These are phyloP conservation scores for Calonectria hawksworthii DNA, from an alignment of 2,329 filamentous ascomycete species.

Conservation along the genomic window DNA sequence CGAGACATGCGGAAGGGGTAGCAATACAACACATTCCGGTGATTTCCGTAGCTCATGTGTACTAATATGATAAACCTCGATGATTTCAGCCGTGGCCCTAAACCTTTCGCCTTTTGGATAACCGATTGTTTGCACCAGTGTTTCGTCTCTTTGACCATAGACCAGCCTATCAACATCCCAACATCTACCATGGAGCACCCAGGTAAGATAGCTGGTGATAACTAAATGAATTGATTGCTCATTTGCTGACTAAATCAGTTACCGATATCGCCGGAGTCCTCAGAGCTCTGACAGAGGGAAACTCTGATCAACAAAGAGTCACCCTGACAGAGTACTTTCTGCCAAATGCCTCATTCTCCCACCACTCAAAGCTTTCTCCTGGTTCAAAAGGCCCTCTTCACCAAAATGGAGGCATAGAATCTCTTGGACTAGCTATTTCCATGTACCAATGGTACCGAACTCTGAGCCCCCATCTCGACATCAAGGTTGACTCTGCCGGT, in stretches of 20 bases:
- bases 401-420: conserved; percentile 64
- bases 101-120: neutral
- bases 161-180: neutral
- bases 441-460: conserved; percentile 91
- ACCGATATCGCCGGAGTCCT: conserved; percentile 77
- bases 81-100: neutral
- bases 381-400: conserved; percentile 60
- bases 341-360: conserved; percentile 78
- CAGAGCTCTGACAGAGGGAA: conserved; percentile 75
- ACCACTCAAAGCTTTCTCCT: conserved; percentile 82
- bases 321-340: conserved; percentile 82
- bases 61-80: conserved; percentile 3
- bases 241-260: conserved; percentile 47
- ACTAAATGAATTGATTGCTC: neutral
- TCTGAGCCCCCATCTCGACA: conserved; percentile 79
- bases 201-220: conserved; percentile 47
- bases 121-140: neutral
- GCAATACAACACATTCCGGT: conserved; percentile 21
- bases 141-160: neutral
- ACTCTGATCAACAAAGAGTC: conserved; percentile 73
- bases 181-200: conserved; percentile 53
- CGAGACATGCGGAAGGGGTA: neutral
- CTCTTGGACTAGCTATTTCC: conserved; percentile 74
- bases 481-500: conserved; percentile 74
- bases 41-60: neutral